A percentile compares a stretch with the other conserved stretches of the same genome.
Conservation (phyloP, 768 basidiomycete species). For the Paxillus rubicundulus region DNA sequence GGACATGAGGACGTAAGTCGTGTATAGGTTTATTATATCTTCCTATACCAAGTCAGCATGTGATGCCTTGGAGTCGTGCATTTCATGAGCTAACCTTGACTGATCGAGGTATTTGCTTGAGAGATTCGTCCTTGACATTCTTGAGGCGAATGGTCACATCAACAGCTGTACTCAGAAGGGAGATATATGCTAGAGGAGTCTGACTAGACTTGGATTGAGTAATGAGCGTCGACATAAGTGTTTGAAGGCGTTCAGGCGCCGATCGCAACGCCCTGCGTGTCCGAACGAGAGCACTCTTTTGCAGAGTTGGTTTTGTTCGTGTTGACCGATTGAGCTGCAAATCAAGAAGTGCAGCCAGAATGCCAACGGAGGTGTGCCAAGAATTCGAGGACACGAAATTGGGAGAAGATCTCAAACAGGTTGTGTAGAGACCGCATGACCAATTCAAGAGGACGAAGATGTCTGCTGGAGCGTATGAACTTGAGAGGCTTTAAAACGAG, state of each 20-base stretch:
- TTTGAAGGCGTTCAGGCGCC: conserved; percentile 48
- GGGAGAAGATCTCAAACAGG: conserved; percentile 44
- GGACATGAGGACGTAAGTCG: conserved; percentile 61
- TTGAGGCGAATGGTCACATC: conserved; percentile 72
- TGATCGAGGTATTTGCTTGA: conserved; percentile 42
- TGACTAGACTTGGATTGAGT: conserved; percentile 48
- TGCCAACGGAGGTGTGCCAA: conserved; percentile 53
- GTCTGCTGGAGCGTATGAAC: conserved; percentile 58
- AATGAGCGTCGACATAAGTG: conserved; percentile 54
- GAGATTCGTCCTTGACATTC: conserved; percentile 42
- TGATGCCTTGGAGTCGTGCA: background rate
- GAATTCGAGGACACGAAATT: conserved; percentile 45
- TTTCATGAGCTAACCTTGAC: conserved; percentile 40
- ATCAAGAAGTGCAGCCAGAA: conserved; percentile 61
- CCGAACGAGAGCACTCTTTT: conserved; percentile 58
- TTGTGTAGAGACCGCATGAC: conserved; percentile 61
- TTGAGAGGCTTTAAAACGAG: conserved; percentile 13
- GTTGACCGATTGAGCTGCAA: conserved; percentile 50
- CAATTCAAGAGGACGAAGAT: conserved; percentile 71
- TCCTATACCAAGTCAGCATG: conserved; percentile 35
- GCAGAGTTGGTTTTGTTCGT: conserved; percentile 55
- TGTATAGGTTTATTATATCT: conserved; percentile 59
- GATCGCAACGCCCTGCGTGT: conserved; percentile 67
- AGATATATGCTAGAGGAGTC: conserved; percentile 37
- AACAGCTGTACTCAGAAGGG: conserved; percentile 66